phyloP scores from a whole-genome alignment of 495 filamentous ascomycete genomes.

The Xylaria venustula region DNA sequence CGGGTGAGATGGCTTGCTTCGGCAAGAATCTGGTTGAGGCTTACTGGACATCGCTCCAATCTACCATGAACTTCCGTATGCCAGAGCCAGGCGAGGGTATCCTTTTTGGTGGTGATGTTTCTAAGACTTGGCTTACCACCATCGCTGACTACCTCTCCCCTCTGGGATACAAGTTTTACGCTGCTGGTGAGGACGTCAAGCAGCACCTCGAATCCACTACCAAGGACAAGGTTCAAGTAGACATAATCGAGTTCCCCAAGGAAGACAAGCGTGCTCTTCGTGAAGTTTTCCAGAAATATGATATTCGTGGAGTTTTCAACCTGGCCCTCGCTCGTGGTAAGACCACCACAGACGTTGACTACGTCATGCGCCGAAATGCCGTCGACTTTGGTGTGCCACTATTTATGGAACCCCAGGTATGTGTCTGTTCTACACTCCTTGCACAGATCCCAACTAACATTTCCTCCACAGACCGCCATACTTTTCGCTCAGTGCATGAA shows the following conservation, averaged over 20 bases:
- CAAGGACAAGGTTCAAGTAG: slow-evolving; percentile 66
- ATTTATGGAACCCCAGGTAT: slow-evolving; percentile 98
- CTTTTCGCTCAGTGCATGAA: slow-evolving; percentile 96
- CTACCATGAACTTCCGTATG: slow-evolving; percentile 98
- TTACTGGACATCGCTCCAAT: slow-evolving; percentile 95
- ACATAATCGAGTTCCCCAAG: slow-evolving; percentile 96
- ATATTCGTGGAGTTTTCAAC: slow-evolving; percentile 96
- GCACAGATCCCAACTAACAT: slow-evolving; percentile 27
- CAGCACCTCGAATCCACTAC: slow-evolving; percentile 68
- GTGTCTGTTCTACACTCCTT: slow-evolving; percentile 25
- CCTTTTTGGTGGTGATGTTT: slow-evolving; percentile 83
- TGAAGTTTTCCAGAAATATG: slow-evolving; percentile 95
- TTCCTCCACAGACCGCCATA: slow-evolving; percentile 70
- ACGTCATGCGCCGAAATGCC: slow-evolving; percentile 96
- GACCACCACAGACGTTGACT: slow-evolving; percentile 87
- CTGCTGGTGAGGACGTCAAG: slow-evolving; percentile 79
- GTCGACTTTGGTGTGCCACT: slow-evolving; percentile 97
- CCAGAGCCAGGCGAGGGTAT: slow-evolving; percentile 92
- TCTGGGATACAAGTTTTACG: slow-evolving; percentile 91
- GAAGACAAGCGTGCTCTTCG: slow-evolving; percentile 91
- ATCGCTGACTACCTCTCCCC: slow-evolving; percentile 84
- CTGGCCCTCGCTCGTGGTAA: slow-evolving; percentile 80
- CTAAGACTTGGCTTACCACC: slow-evolving; percentile 59
- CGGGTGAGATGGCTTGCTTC: slow-evolving; percentile 98
- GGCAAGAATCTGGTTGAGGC: slow-evolving; percentile 93